phyloP scores from a whole-genome alignment of 768 basidiomycete species.

The Phylloporus sp. region DNA sequence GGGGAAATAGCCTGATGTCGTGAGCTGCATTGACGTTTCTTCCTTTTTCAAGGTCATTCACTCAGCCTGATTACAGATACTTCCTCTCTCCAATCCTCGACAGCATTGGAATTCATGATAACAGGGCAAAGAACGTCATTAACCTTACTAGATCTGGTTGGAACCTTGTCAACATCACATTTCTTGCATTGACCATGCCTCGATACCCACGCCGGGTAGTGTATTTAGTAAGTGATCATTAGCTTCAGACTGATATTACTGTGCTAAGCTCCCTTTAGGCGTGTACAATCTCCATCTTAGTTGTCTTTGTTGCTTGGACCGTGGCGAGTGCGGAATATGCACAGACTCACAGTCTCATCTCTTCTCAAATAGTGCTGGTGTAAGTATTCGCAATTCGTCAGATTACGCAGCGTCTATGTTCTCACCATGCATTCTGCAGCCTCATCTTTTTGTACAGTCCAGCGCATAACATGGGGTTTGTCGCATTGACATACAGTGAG shows the following conservation, averaged over 20 bases:
- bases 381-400: not conserved
- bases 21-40: not conserved
- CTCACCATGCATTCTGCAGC: not conserved
- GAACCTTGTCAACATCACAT: slow-evolving; percentile 1
- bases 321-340: slow-evolving; percentile 11
- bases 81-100: slow-evolving; percentile 13
- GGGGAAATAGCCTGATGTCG: slow-evolving; percentile 9
- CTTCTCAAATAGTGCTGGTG: slow-evolving; percentile 8
- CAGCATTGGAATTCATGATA: slow-evolving; percentile 12
- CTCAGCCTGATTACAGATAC: not conserved
- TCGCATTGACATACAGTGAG: slow-evolving; percentile 6
- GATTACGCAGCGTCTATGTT: not conserved
- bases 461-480: slow-evolving; percentile 4
- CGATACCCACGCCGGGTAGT: slow-evolving; percentile 8
- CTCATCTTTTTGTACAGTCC: slow-evolving; percentile 8
- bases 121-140: slow-evolving; percentile 14
- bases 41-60: fast-evolving
- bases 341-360: slow-evolving; percentile 1
- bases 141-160: slow-evolving; percentile 6
- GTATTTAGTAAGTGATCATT: slow-evolving; percentile 7
- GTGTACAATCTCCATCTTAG: slow-evolving; percentile 8
- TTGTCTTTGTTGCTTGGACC: slow-evolving; percentile 17
- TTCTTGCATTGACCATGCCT: slow-evolving; percentile 1
- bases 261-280: not conserved
- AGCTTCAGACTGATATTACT: too few species aligned